Evolutionary conservation across 306 rosid genomes (phyloP), one percentile per base, ranked within the genome.

Genomic region (Inga laurina): DNA sequence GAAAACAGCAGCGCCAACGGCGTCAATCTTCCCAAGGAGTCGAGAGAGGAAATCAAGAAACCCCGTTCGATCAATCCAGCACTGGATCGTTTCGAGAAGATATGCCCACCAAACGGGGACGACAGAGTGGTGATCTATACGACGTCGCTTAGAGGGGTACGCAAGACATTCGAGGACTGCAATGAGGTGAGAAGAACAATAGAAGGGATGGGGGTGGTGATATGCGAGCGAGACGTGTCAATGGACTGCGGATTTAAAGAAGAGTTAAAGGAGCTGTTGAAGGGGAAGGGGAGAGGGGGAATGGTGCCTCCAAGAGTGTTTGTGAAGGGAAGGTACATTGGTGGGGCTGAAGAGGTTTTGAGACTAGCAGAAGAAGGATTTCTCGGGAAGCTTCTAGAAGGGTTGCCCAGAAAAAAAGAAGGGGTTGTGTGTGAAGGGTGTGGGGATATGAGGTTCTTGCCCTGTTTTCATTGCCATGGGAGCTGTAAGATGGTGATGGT

Each of bases 401-500:
- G 93, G 0, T 46, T 94, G 85, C 97, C 98, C 0, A 91, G 89
- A 78, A 90, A 89, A 45, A 81, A 45, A 49, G 79, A 79, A 35
- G 97, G 94, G 41, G 83, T 79, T n/a, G 91, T 92, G 9, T 95
- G 99, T 70, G 92, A 91, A 7, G 99, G 97, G 10, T 95, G 99
- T 72, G 99, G 94, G 35, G 92, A 89, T 54, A 91, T 92, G 69
- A 91, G 90, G 45, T 95, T 95, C 83, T 77, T 93, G 85, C 97
- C 97, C 0, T 95, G 98, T 71, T 95, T 93, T 49, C 88, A 62
- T 3, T 95, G 99, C 67, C 92, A 83, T 80, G 99, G 99, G 49
- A 95, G 98, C 45, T 92, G 94, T n/a, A 95, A 92, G 76, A 78
- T 88, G 81, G 88, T 87, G 34, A 72, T 91, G 85, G 66, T 56